Evolutionary conservation across 495 filamentous ascomycete species (phyloP), one percentile per base, ranked within the genome.

Genomic region (Lasiosphaeriaceae sp.): DNA sequence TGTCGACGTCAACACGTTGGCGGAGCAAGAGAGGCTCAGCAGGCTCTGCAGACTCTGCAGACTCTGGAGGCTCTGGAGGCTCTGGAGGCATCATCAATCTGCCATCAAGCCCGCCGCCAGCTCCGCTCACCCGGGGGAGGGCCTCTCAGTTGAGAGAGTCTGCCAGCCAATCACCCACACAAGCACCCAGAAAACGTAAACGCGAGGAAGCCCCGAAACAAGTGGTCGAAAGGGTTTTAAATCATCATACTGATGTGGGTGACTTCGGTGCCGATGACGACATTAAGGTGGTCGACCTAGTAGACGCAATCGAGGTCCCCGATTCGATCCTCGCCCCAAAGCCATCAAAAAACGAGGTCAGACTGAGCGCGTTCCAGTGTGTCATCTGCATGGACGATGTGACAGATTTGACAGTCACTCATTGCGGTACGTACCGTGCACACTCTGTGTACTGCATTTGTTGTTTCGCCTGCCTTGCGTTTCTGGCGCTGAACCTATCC

Each of bases 351-450:
- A 78, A 80, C 56, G 74, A 78, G 35, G 58, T 79, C 50, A 80
- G 80, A 62, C 56, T 89, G 50, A 74, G 81, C 54, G 69, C 71
- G 49, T 73, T 90, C 57, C 78, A 86, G 60, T 96, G 91, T 58
- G 86, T 92, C 26, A 90, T 96, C 50, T 96, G 91, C 75, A 86
- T 96, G 84, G 91, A 95, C 52, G 80, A 82, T 41, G 83, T 81
- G 3, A 86, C 78, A 19, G 78, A 88, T 65, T 67, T 92, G 58
- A 93, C 89, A 1, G 85, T 85, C 43, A 96, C 91, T 2, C 78
- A 86, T 61, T 96, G 91, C 68, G 91, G 91, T 94, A 84, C 67
- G 88, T 17, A n/a, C n/a, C 16, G 5, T 43, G 39, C 39, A 6
- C 26, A 9, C 26, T 31, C 26, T 9, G 26, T 31, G 26, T 31